Evolutionary conservation across 1,139 yeast species (phyloP), one percentile per base, ranked within the genome.

Genomic region (Zygoascus sp.): DNA sequence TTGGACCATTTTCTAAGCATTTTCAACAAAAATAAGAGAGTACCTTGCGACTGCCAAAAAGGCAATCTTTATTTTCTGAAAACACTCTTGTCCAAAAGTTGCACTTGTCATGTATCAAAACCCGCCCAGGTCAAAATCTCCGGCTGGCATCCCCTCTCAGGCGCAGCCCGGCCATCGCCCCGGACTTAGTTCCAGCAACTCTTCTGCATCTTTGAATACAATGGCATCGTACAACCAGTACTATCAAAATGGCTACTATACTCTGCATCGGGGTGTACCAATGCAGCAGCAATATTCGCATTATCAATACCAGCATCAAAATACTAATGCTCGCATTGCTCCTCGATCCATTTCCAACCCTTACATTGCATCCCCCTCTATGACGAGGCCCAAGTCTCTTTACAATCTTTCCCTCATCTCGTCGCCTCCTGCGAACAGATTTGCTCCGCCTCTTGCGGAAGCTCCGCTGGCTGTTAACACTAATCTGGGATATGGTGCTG

Each of bases 361-460:
- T n/a, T 43, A 50, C 28, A 32, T 48, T 23, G 35, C 45, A 28
- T 20, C 40, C 19, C 19, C 47, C n/a, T 13, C 43, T 17, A 23
- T 32, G 30, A 9, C 46, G 32, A 40, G 54, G 20, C 52, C 54
- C 4, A 49, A 47, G 23, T 49, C 52, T 7, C 48, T 51, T 10
- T 50, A 51, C 35, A 50, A 28, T 42, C 23, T 42, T 7, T 25
- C 45, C 10, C 20, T 30, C n/a, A 40, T 32, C 15, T 23, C 43
- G 8, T 22, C 32, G 17, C 35, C 43, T 7, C 35, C 43, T 32
- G 13, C 34, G 11, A 30, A n/a, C 13, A 30, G 34, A 30, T 30
- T 13, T 30, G 34, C 34, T 7, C 10, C 16, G 7, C 34, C 34
- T 13, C 34, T 15, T 30, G 16, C 34, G 5, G 34, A 30, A 8